These are phyloP conservation scores for Excoecaria agallocha DNA, from an alignment of 345 rosid species.

Conservation along the genomic window DNA sequence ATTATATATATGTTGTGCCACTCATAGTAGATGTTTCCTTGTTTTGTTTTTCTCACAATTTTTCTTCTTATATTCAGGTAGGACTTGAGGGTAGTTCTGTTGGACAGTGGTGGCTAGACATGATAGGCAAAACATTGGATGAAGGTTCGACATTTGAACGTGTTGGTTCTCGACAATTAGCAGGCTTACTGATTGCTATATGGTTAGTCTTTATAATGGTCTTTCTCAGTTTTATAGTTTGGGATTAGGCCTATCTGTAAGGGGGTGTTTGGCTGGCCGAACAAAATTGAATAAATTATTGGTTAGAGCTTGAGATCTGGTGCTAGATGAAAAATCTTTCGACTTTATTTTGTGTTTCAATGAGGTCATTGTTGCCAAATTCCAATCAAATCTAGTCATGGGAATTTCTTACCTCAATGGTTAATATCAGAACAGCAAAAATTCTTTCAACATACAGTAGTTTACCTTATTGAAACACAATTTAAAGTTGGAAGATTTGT, in stretches of 20 bases:
- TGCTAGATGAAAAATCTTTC: not conserved
- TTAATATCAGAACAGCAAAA: not conserved
- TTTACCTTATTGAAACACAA: conserved; percentile 1
- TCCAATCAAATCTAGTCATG: not conserved
- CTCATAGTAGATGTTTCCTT: not conserved
- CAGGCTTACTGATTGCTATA: conserved; percentile 70
- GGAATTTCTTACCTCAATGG: not conserved
- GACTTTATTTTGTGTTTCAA: not conserved
- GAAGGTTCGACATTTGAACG: conserved; percentile 82
- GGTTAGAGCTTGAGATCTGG: not conserved
- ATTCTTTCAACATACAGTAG: not conserved
- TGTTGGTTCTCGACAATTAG: conserved; percentile 92
- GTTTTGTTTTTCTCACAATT: conserved; percentile 2
- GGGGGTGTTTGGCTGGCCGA: not conserved
- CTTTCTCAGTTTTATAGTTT: conserved; percentile 3
- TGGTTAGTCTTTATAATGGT: conserved; percentile 22
- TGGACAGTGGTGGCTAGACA: conserved; percentile 95
- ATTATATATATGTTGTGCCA: no score
- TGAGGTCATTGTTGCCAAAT: not conserved
- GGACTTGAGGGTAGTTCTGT: conserved; percentile 96
- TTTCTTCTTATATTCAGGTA: conserved; percentile 57
- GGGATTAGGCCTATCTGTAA: not conserved
- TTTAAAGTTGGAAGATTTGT: not conserved
- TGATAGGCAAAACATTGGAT: conserved; percentile 79
- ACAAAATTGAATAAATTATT: conserved; percentile 4